Percentiles rank a stretch among this genome's conserved stretches.
phyloP scores from a whole-genome alignment of 257 asterid genomes.

The Scutellaria barbata region DNA sequence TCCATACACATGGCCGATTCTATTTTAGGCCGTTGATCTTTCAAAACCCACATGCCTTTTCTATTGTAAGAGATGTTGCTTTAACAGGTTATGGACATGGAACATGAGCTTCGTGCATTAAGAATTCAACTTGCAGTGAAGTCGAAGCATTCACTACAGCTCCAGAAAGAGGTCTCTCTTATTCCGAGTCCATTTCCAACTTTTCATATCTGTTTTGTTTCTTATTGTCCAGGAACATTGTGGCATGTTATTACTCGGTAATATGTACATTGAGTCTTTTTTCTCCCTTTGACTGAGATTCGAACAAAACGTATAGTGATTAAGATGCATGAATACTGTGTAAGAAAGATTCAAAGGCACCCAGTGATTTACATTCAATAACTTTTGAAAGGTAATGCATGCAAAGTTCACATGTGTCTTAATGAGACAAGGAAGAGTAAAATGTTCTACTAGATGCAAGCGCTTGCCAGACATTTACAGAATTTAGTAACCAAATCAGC shows the following conservation, averaged over 20 bases:
- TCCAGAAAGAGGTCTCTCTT: slow-evolving; percentile 57
- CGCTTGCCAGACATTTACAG: not conserved
- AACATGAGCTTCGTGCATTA: slow-evolving; percentile 91
- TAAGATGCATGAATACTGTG: slow-evolving; percentile 6
- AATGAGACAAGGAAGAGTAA: not conserved
- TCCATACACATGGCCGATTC: slow-evolving; percentile 1
- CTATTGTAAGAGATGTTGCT: slow-evolving; percentile 20
- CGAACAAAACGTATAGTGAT: not conserved
- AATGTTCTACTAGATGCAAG: not conserved
- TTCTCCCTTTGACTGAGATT: not conserved
- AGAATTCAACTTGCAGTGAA: slow-evolving; percentile 77
- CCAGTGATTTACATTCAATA: not conserved
- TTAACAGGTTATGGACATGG: slow-evolving; percentile 99
- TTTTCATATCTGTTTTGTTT: slow-evolving; percentile 13
- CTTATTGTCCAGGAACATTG: not conserved
- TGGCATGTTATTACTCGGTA: no score
- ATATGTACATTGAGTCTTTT: no score
- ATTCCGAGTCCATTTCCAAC: slow-evolving; percentile 12
- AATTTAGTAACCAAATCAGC: no score
- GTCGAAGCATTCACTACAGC: slow-evolving; percentile 48
- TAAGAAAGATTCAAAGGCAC: no score
- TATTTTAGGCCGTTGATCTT: not conserved
- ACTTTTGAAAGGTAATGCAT: not conserved
- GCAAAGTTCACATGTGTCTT: no score
- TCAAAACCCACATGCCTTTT: slow-evolving; percentile 9